Evolutionary conservation across 805 yeast species (phyloP), one percentile per base, ranked within the genome.

Genomic region (Candida mattraensis): DNA sequence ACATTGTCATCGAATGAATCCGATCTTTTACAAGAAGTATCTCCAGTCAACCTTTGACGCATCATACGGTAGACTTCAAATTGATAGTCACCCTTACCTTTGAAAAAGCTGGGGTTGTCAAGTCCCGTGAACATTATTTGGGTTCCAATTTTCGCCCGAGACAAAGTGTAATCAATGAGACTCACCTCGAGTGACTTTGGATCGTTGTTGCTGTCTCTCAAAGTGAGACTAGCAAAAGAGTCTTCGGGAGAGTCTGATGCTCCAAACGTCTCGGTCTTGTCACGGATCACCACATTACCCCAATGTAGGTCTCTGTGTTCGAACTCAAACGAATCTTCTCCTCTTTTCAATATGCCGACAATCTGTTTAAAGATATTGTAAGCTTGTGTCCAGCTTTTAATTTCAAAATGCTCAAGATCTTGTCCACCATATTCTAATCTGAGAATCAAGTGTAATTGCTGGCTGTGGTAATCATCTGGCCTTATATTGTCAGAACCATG

Each of bases 221-320:
- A 17, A 9, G 42, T 34, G 8, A 48, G 23, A n/a, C 24, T 30
- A 7, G 44, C 33, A 7, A 46, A 16, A 4, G 47, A 45, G 11
- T 45, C 42, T 20, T 37, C 42, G 6, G 44, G n/a, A 26, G 38
- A 22, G 11, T 25, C 19, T 3, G 15, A 12, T 5, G 22, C 22
- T 12, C 15, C 21, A 13, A 8, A 7, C 12, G 22, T 14, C 3
- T 22, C 22, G 28, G 25, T 22, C 19, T 31, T 24, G 17, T 48
- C 45, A 32, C 66, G 66, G 12, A 83, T 61, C 11, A 80, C 61
- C 35, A 83, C 63, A 50, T 83, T 83, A 9, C 81, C 80, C 70
- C 83, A 69, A 43, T 79, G 83, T 40, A 83, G 57, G 54, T 83
- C 86, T 30, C 91, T 66, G 50, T 83, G 91, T 57, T 83, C 89